These are phyloP conservation scores for Malassezia vespertilionis DNA, from an alignment of 1,284 basidiomycete genomes.

Conservation along the genomic window DNA sequence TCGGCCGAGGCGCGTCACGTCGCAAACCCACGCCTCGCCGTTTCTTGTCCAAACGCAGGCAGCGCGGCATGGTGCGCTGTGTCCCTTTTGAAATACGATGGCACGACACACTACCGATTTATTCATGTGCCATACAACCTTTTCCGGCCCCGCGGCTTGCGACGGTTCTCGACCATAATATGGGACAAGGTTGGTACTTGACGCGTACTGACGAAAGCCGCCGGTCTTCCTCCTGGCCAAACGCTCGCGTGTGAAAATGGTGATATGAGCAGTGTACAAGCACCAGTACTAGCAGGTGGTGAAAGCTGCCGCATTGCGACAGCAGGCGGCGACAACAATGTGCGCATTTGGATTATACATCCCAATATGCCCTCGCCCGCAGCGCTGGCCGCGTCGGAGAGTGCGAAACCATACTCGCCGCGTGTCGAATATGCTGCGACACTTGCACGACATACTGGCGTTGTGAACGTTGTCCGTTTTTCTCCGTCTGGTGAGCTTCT, in stretches of 20 bases:
- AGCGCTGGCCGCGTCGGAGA: slow-evolving; percentile 53
- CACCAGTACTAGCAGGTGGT: slow-evolving; percentile 44
- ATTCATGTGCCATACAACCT: slow-evolving; percentile 42
- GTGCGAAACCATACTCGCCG: slow-evolving; percentile 53
- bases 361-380: slow-evolving; percentile 47
- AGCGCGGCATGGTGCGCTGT: slow-evolving; percentile 36
- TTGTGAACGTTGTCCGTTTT: slow-evolving; percentile 92
- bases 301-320: slow-evolving; percentile 77
- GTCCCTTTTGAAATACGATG: slow-evolving; percentile 46
- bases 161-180: slow-evolving; percentile 41
- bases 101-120: slow-evolving; percentile 47
- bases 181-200: slow-evolving; percentile 25
- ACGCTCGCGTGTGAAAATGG: slow-evolving; percentile 21
- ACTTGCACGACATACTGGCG: slow-evolving; percentile 78
- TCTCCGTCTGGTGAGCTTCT: slow-evolving; percentile 55
- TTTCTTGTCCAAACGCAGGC: not conserved
- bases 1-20: slow-evolving; percentile 8
- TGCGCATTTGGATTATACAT: slow-evolving; percentile 50
- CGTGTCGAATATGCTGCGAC: slow-evolving; percentile 92
- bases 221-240: slow-evolving; percentile 35
- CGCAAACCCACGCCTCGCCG: not conserved
- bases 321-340: slow-evolving; percentile 91
- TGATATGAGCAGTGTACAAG: slow-evolving; percentile 11
- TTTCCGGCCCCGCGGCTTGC: slow-evolving; percentile 31
- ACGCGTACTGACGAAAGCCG: slow-evolving; percentile 17